phyloP scores from a whole-genome alignment of 2,329 filamentous ascomycete genomes.

The Aspergillus brasiliensis region DNA sequence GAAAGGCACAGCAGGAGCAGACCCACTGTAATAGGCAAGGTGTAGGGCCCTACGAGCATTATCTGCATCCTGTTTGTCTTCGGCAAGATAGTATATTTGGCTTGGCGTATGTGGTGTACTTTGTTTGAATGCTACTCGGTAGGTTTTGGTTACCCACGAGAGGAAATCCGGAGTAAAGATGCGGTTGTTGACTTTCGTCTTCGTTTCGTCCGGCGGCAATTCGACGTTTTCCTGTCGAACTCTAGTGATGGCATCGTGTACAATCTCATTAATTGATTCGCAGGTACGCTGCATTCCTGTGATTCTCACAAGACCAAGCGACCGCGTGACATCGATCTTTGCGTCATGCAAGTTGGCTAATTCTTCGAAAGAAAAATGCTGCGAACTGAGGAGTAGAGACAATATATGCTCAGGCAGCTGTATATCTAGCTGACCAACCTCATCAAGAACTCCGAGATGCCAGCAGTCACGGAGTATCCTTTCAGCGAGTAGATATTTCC shows the following conservation, averaged over 20 bases:
- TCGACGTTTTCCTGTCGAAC: conserved; percentile 34
- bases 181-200: conserved; percentile 18
- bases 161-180: conserved; percentile 30
- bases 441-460: conserved; percentile 35
- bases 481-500: conserved; percentile 38
- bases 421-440: conserved; percentile 42
- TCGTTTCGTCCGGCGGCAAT: conserved; percentile 12
- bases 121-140: conserved; percentile 33
- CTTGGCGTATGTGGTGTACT: conserved; percentile 17
- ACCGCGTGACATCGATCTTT: conserved; percentile 40
- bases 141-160: conserved; percentile 35
- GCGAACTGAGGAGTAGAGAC: conserved; percentile 34
- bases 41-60: conserved; percentile 39
- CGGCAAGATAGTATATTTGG: conserved; percentile 37
- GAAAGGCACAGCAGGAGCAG: conserved; percentile 29
- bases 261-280: conserved; percentile 36
- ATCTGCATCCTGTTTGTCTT: conserved; percentile 34
- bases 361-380: conserved; percentile 40
- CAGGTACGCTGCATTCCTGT: conserved; percentile 37
- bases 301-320: conserved; percentile 38
- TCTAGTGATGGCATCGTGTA: conserved; percentile 32
- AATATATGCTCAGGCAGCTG: conserved; percentile 30
- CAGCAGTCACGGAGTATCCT: conserved; percentile 43
- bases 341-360: conserved; percentile 37
- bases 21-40: conserved; percentile 29